phyloP scores from a whole-genome alignment of 1,139 yeast genomes.

The Nadsonia commutata region DNA sequence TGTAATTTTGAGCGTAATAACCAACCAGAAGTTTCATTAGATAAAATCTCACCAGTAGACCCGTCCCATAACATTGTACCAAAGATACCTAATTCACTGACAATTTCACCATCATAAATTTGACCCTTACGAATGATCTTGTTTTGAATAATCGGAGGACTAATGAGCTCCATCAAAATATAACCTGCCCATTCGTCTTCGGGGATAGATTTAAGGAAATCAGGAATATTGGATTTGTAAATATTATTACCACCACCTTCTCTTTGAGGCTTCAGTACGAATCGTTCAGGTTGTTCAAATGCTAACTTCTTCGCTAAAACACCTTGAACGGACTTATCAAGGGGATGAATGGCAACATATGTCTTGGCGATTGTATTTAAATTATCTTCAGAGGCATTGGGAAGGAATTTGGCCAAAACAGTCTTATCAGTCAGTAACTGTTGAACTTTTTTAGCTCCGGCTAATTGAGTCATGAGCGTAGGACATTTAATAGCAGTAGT shows the following conservation, averaged over 20 bases:
- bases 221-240: constrained; percentile 73
- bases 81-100: constrained; percentile 83
- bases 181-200: constrained; percentile 78
- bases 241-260: constrained; percentile 94
- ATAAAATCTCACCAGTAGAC: constrained; percentile 35
- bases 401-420: constrained; percentile 35
- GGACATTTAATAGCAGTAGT: constrained; percentile 85
- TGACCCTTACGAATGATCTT: constrained; percentile 55
- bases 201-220: constrained; percentile 44
- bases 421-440: constrained; percentile 57
- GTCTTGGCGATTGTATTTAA: constrained; percentile 35
- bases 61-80: constrained; percentile 72
- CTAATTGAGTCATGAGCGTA: constrained; percentile 68
- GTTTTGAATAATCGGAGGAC: constrained; percentile 56
- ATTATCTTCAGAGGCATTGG: constrained; percentile 25
- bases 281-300: constrained; percentile 47
- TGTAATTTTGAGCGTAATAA: constrained; percentile 77
- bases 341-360: constrained; percentile 74
- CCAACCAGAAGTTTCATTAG: constrained; percentile 68
- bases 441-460: constrained; percentile 88
- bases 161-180: constrained; percentile 83
- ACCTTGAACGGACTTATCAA: constrained; percentile 47
- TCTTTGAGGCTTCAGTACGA: constrained; percentile 88
- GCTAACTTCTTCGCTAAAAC: constrained; percentile 51
- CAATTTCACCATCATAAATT: constrained; percentile 48